Evolutionary conservation across 2,329 filamentous ascomycete genomes (phyloP), one percentile per base, ranked within the genome.

Genomic region (Apiospora pterosperma): DNA sequence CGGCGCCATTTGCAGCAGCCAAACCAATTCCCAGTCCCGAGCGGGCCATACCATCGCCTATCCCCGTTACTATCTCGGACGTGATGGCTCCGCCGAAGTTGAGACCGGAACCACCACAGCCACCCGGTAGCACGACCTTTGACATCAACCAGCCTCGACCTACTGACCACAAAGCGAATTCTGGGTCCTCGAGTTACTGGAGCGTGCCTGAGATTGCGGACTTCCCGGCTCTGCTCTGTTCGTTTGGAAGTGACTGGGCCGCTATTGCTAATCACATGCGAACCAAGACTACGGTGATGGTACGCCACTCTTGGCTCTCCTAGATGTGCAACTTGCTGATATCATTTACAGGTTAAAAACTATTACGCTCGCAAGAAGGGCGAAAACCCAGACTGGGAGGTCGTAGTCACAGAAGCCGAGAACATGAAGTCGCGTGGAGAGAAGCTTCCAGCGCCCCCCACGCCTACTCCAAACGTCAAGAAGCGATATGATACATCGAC

Each of bases 201-300:
- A 95, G 92, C 71, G 92, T 95, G 25, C 90, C 90, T 1, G 92
- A 96, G 77, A 85, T 90, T 63, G 90, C 85, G 59, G 92, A 94
- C 72, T 96, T 96, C 76, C 88, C 90, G 39, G 85, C 84, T 64
- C 83, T 93, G 65, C 81, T 96, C 59, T 85, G 83, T 61, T 85
- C 92, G 63, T 95, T 93, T 78, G 92, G 92, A 65, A 92, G 90
- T 19, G 91, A 96, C 74, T 96, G 91, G 87, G 80, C 81, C 60
- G 86, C 85, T 5, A 95, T 95, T 76, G 90, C 92, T 44, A 83
- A 83, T 62, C 88, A 92, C 71, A 93, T 96, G 90, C 89, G 90
- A 61, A 92, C 91, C 5, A 95, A 95, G 78, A 95, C 92, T 21
- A 85, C 90, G 64, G 91, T 91, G n/a, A 96, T 96, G 92, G 92